Percentiles rank a stretch among this genome's conserved stretches.
phyloP scores from a whole-genome alignment of 2,329 filamentous ascomycete genomes.

The Alternaria sp. region DNA sequence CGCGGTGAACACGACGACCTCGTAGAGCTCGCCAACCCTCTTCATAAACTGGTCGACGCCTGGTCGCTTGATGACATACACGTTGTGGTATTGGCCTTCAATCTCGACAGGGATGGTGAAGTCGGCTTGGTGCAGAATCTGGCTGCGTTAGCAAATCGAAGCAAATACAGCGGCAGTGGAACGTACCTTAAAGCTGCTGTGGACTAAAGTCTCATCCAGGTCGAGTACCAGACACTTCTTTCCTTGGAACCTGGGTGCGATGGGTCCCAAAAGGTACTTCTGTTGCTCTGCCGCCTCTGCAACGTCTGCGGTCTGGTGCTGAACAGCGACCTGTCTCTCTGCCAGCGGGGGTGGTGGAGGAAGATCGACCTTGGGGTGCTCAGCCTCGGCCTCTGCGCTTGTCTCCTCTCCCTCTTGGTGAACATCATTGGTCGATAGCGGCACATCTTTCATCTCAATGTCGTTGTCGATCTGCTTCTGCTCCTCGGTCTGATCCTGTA shows the following conservation, averaged over 20 bases:
- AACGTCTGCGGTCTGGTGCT: constrained; percentile 50
- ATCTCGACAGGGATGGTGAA: constrained; percentile 99
- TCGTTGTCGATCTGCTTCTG: constrained; percentile 60
- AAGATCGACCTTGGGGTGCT: constrained; percentile 54
- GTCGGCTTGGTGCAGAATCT: constrained; percentile 97
- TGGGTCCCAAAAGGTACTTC: constrained; percentile 79
- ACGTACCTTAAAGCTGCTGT: constrained; percentile 96
- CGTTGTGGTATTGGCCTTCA: constrained; percentile 98
- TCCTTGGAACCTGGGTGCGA: constrained; percentile 78
- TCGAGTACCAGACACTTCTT: constrained; percentile 95
- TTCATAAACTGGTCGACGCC: constrained; percentile 99
- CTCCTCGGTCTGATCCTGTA: constrained; percentile 58
- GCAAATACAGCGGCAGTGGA: neutral
- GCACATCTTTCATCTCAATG: constrained; percentile 69
- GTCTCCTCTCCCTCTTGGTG: constrained; percentile 43
- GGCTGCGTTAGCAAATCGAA: constrained; percentile 20
- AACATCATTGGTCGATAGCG: constrained; percentile 60
- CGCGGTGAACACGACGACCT: constrained; percentile 97
- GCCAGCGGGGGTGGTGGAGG: constrained; percentile 63
- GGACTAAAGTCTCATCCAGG: constrained; percentile 93
- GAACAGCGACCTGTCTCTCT: constrained; percentile 50
- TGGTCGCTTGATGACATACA: constrained; percentile 99
- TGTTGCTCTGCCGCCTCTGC: constrained; percentile 57
- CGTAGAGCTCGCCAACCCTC: constrained; percentile 93
- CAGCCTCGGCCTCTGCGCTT: constrained; percentile 33